Conservation (phyloP, 1,284 basidiomycete species). For the Tilletia setariae region DNA sequence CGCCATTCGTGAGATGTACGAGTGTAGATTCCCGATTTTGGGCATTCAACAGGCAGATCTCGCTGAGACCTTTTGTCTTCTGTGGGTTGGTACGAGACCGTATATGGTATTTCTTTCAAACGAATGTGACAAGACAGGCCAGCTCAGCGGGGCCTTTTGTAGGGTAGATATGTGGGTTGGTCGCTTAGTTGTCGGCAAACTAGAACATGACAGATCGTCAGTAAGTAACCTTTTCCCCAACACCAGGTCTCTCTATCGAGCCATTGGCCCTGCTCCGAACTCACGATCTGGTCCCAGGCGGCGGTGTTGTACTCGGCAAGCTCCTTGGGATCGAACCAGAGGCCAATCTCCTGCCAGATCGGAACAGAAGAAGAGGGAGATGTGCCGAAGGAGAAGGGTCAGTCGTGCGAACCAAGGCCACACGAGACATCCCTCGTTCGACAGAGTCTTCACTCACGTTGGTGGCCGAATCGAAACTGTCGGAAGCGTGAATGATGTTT, state of each 20-base stretch:
- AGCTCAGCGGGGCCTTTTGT: too few species aligned
- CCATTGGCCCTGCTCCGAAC: neutral
- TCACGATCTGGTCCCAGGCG: conserved; percentile 16
- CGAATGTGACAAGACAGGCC: too few species aligned
- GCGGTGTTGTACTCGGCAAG: conserved; percentile 55
- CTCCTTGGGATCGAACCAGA: conserved; percentile 58
- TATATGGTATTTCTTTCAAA: too few species aligned
- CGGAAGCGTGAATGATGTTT: conserved; percentile 59
- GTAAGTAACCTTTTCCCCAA: neutral
- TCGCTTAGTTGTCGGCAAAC: conserved; percentile 9
- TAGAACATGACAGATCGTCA: neutral
- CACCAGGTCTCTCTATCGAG: neutral
- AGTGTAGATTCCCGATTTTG: too few species aligned
- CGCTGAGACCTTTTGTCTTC: too few species aligned
- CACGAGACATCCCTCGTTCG: too few species aligned
- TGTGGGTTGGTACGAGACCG: too few species aligned
- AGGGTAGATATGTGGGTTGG: too few species aligned
- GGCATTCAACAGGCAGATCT: too few species aligned
- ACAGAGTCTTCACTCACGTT: conserved; percentile 12
- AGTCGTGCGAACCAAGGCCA: too few species aligned
- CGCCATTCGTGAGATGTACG: conserved; percentile 28
- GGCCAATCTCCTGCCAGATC: conserved; percentile 57
- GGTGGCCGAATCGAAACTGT: conserved; percentile 58
- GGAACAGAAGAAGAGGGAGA: too few species aligned
- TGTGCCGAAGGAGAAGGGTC: too few species aligned